phyloP scores from a whole-genome alignment of 805 yeast species.

The Candida boidinii region DNA sequence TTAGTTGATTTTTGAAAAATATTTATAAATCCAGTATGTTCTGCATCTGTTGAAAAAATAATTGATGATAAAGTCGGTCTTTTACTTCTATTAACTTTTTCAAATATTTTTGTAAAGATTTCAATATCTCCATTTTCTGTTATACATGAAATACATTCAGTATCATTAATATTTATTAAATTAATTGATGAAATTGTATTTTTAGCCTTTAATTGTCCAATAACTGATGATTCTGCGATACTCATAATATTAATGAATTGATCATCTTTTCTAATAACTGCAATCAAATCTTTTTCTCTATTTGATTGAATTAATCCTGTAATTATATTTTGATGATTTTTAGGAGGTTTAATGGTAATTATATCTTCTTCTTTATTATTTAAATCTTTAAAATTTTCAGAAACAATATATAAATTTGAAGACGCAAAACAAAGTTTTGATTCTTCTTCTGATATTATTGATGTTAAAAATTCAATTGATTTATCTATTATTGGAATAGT shows the following conservation, averaged over 20 bases:
- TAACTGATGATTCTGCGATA: slow-evolving; percentile 17
- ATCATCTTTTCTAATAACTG: slow-evolving; percentile 23
- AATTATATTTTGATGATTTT: slow-evolving; percentile 25
- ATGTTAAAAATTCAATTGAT: slow-evolving; percentile 14
- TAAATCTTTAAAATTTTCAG: slow-evolving; percentile 12
- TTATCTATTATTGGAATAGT: too few species aligned
- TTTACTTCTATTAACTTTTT: slow-evolving; percentile 2
- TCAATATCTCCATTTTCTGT: slow-evolving; percentile 25
- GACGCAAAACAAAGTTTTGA: slow-evolving; percentile 19
- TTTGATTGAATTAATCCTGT: slow-evolving; percentile 26
- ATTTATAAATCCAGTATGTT: too few species aligned
- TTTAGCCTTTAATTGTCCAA: slow-evolving; percentile 26
- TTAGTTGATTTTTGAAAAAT: too few species aligned
- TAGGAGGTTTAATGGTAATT: slow-evolving; percentile 24
- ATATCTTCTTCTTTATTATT: slow-evolving; percentile 15
- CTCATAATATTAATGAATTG: slow-evolving; percentile 26
- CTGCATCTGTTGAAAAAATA: too few species aligned
- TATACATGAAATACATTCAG: slow-evolving; percentile 21
- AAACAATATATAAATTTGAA: slow-evolving; percentile 22
- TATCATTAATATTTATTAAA: slow-evolving; percentile 11
- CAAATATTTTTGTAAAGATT: slow-evolving; percentile 16
- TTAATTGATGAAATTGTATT: slow-evolving; percentile 23
- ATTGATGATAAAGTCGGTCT: too few species aligned
- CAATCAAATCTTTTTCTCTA: slow-evolving; percentile 23
- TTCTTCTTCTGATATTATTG: slow-evolving; percentile 11